Evolutionary conservation across 805 yeast genomes (phyloP), one percentile per base, ranked within the genome.

Genomic region (Teunomyces aglyptinius): DNA sequence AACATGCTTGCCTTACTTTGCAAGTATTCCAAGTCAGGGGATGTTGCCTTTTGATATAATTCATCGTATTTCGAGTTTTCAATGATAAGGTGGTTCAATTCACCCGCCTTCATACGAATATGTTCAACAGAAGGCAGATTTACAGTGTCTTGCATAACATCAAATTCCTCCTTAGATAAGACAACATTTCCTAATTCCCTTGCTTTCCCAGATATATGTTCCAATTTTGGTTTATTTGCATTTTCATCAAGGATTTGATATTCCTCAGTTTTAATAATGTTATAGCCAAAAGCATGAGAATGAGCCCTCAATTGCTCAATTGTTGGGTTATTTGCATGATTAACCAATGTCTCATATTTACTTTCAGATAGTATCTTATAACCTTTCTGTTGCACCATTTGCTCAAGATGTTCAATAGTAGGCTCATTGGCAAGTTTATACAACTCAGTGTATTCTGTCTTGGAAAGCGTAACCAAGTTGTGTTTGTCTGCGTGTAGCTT

Each of bases 401-500:
- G 27, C 5, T 48, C 22, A 12, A 58, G 34, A 8, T 53, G 51
- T 12, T 59, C 57, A 6, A 57, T 26, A 0, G 61, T 34, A 16
- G 76, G 76, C 7, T 63, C 63, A 46, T 62, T 49, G 0, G 72
- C 74, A 10, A 57, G 50, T 27, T 54, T 61, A 55, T 29, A 52
- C 33, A 72, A 56, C 16, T 57, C 54, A 18, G 73, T 59, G 41
- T 66, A 69, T 47, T 71, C 76, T 1, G 47, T 35, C 45, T 61
- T 59, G 1, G 62, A 43, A 38, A 71, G 54, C 2, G 75, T 65
- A 6, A 67, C 60, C 43, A 67, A 61, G 11, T 60, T 59, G 38
- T 58, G 61, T n/a, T 47, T 60, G 41, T 68, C 73, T 1, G 75
- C 75, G 10, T 62, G 63, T 11, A 53, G 47, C 41, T 70, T 65